Conservation (phyloP, 2,329 filamentous ascomycete species). For the Didymella sp. region DNA sequence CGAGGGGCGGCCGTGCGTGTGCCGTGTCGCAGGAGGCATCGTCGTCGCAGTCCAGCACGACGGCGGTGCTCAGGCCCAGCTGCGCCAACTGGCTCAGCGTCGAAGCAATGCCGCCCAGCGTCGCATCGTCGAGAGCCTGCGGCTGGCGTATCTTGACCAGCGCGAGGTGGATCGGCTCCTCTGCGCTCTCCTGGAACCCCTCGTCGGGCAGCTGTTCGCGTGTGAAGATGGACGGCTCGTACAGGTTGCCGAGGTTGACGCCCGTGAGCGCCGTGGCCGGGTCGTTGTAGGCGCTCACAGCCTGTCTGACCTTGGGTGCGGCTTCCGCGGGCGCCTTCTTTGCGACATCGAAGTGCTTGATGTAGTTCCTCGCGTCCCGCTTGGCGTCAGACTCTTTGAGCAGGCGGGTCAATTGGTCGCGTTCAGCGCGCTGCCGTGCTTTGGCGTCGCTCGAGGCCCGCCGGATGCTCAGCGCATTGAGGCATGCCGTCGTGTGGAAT, state of each 20-base stretch:
- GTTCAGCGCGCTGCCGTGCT: constrained; percentile 47
- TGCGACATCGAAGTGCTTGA: constrained; percentile 76
- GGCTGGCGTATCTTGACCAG: constrained; percentile 83
- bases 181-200: constrained; percentile 26
- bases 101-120: constrained; percentile 76
- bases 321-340: constrained; percentile 26
- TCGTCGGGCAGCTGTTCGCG: constrained; percentile 57
- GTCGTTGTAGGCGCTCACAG: constrained; percentile 39
- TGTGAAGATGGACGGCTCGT: constrained; percentile 66
- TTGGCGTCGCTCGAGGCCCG: constrained; percentile 41
- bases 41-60: constrained; percentile 77
- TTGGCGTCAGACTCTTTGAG: constrained; percentile 89
- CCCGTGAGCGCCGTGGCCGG: constrained; percentile 53
- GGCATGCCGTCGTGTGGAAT: constrained; percentile 23
- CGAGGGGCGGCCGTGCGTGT: constrained; percentile 34
- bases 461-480: constrained; percentile 23
- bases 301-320: constrained; percentile 21
- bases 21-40: constrained; percentile 44
- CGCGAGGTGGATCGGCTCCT: constrained; percentile 73
- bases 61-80: constrained; percentile 80
- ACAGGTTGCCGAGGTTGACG: constrained; percentile 68
- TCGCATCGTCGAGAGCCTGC: constrained; percentile 71
- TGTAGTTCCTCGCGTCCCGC: constrained; percentile 88
- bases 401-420: constrained; percentile 55
- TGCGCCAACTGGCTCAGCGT: constrained; percentile 84